phyloP scores from a whole-genome alignment of 2,329 filamentous ascomycete genomes.

The Xylariaceae sp. region DNA sequence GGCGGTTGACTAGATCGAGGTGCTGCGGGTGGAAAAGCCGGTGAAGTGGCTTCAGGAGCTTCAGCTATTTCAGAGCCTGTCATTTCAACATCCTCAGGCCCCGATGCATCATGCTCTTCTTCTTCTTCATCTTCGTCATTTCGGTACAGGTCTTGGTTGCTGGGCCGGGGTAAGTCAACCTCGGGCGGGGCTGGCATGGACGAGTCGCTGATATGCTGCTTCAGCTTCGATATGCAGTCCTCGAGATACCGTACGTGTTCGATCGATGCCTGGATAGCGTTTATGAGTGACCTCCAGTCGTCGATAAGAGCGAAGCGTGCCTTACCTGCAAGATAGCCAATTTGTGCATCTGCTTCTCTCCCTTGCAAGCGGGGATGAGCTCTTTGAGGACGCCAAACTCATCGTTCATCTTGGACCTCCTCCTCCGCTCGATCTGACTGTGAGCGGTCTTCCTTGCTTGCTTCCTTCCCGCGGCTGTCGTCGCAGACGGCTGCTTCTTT shows the following conservation, averaged over 20 bases:
- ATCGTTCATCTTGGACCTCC: conserved; percentile 97
- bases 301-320: not conserved
- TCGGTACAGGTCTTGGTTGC: conserved; percentile 21
- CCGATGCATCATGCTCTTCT: conserved; percentile 15
- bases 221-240: conserved; percentile 77
- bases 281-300: not conserved
- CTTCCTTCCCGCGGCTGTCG: conserved; percentile 85
- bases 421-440: conserved; percentile 83
- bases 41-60: conserved; percentile 46
- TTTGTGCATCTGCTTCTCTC: conserved; percentile 93
- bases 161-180: conserved; percentile 22
- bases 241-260: conserved; percentile 95
- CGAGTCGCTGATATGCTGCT: conserved; percentile 42
- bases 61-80: conserved; percentile 48
- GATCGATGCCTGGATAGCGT: conserved; percentile 71
- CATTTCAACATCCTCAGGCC: conserved; percentile 56
- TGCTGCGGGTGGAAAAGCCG: conserved; percentile 34
- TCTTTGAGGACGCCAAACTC: conserved; percentile 90
- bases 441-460: conserved; percentile 95
- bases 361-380: conserved; percentile 94
- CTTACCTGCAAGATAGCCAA: conserved; percentile 84
- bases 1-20: conserved; percentile 38
- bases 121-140: conserved; percentile 32
- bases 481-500: conserved; percentile 71
- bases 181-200: conserved; percentile 3